Evolutionary conservation across 1,139 yeast species (phyloP).

Genomic region (Wickerhamomyces sp.): DNA sequence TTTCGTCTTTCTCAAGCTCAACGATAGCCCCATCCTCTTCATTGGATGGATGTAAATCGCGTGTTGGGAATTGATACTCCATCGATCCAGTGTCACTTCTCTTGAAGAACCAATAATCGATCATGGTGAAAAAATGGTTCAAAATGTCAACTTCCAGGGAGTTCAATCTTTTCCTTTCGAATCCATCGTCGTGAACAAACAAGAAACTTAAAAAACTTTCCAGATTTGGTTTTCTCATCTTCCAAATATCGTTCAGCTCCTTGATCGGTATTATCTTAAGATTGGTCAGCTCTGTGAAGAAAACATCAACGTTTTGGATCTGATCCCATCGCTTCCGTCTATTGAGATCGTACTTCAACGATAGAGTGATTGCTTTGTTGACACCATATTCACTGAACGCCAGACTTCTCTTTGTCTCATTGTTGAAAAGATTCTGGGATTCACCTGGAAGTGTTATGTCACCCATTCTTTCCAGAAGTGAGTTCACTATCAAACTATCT

Average conservation of each 20-base stretch:
- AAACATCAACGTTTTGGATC: slow-evolving; percentile 5
- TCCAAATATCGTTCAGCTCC: slow-evolving; percentile 20
- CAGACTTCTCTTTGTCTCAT: slow-evolving; percentile 2
- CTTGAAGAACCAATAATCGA: slow-evolving; percentile 20
- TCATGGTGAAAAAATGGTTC: slow-evolving; percentile 13
- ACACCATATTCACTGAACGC: slow-evolving; percentile 7
- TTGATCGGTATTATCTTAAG: slow-evolving; percentile 14
- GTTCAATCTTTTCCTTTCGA: slow-evolving; percentile 1
- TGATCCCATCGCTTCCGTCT: slow-evolving; percentile 13
- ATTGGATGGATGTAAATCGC: not conserved
- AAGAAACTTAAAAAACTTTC: slow-evolving; percentile 13
- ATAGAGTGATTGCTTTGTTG: slow-evolving; percentile 13
- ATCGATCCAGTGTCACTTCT: slow-evolving; percentile 15
- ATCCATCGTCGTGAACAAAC: slow-evolving; percentile 11
- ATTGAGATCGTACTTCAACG: slow-evolving; percentile 12
- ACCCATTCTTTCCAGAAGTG: slow-evolving; percentile 2
- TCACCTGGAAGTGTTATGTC: slow-evolving; percentile 7
- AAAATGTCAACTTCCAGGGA: slow-evolving; percentile 7
- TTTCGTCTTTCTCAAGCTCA: slow-evolving; percentile 1
- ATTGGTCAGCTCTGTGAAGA: slow-evolving; percentile 12
- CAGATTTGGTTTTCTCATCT: slow-evolving; percentile 14
- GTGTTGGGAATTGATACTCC: slow-evolving; percentile 14
- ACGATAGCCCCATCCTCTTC: not conserved
- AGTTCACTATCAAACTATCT: slow-evolving; percentile 3
- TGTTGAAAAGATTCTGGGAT: slow-evolving; percentile 5